phyloP scores from a whole-genome alignment of 2,329 filamentous ascomycete genomes.

The Clarireedia sp. region DNA sequence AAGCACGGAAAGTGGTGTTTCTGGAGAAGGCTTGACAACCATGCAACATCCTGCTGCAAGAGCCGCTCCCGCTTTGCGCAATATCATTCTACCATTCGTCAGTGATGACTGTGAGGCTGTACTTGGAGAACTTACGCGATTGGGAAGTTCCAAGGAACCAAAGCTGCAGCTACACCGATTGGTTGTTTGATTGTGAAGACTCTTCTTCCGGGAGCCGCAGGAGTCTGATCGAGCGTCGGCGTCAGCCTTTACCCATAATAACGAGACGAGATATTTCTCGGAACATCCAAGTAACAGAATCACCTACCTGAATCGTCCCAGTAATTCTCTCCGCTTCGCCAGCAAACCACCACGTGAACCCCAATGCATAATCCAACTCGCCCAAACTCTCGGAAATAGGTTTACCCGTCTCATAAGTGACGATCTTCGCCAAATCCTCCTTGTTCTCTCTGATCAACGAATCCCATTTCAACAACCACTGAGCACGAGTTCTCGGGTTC shows the following conservation, averaged over 20 bases:
- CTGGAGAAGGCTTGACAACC: conserved; percentile 64
- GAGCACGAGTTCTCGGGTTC: conserved; percentile 52
- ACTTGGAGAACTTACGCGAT: conserved; percentile 38
- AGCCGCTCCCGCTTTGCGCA: conserved; percentile 60
- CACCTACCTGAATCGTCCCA: conserved; percentile 42
- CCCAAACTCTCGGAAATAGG: conserved; percentile 43
- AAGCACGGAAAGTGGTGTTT: conserved; percentile 52
- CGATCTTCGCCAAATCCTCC: conserved; percentile 54
- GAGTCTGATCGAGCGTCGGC: conserved; percentile 31
- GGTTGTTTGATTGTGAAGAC: conserved; percentile 69
- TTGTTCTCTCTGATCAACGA: conserved; percentile 52
- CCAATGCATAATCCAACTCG: conserved; percentile 45
- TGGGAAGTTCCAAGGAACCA: conserved; percentile 69
- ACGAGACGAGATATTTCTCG: no score
- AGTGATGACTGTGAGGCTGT: background rate
- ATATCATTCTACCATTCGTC: conserved; percentile 38
- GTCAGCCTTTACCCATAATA: background rate
- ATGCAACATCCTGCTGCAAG: conserved; percentile 67
- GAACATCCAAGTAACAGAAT: background rate
- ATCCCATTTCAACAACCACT: conserved; percentile 59
- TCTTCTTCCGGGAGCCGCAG: conserved; percentile 53
- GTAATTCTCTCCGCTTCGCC: conserved; percentile 55
- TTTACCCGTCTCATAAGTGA: conserved; percentile 52
- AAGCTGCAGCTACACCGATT: conserved; percentile 57
- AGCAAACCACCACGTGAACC: conserved; percentile 48